Evolutionary conservation across 805 yeast species (phyloP).

Genomic region (Nakazawaea sp.): DNA sequence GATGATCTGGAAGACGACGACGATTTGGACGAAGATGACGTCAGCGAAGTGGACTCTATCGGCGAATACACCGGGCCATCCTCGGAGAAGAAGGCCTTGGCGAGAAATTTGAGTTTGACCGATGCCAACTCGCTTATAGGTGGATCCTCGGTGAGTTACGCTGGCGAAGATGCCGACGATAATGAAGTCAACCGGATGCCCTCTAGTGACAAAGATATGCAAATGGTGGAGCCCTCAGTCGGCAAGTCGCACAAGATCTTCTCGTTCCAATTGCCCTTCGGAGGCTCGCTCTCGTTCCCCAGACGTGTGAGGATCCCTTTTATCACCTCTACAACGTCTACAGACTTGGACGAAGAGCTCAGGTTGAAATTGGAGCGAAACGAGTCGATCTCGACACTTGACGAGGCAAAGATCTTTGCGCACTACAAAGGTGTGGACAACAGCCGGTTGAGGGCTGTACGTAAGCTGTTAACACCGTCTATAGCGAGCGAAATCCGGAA

Average conservation of each 20-base stretch:
- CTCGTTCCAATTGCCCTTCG: conserved; percentile 55
- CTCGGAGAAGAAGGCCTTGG: neutral
- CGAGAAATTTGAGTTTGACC: neutral
- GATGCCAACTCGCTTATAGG: conserved; percentile 45
- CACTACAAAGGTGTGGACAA: conserved; percentile 55
- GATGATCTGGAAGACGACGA: neutral
- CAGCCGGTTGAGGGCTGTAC: conserved; percentile 64
- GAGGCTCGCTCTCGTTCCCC: conserved; percentile 30
- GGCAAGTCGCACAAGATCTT: conserved; percentile 33
- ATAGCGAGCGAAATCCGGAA: conserved; percentile 21
- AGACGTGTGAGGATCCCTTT: conserved; percentile 11
- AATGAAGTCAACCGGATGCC: neutral
- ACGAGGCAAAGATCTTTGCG: conserved; percentile 54
- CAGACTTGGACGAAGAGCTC: conserved; percentile 22
- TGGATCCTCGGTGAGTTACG: conserved; percentile 29
- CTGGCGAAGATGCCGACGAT: neutral
- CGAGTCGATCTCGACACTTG: conserved; percentile 51
- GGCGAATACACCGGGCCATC: too few species aligned
- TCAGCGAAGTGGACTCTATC: neutral
- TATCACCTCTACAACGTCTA: conserved; percentile 12
- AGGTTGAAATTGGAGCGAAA: conserved; percentile 40
- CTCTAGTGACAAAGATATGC: neutral
- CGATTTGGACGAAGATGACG: neutral
- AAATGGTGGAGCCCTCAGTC: neutral
- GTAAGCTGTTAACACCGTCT: conserved; percentile 49